Evolutionary conservation across 1,284 basidiomycete species (phyloP), one percentile per base, ranked within the genome.

Genomic region (Ganoderma sinense): DNA sequence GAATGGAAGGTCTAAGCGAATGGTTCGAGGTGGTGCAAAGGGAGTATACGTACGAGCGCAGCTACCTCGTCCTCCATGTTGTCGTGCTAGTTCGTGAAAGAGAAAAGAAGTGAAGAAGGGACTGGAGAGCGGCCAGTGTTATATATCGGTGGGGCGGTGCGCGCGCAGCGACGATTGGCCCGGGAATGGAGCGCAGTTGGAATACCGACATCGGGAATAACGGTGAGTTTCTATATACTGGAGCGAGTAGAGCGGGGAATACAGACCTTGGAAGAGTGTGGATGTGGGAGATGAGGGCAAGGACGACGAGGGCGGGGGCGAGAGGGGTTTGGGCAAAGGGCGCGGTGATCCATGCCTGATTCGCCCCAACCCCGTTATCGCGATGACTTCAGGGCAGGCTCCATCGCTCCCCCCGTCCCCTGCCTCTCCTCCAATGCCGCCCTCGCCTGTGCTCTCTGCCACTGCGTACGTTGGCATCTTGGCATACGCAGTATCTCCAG

Each of bases 31-130:
- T n/a, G n/a, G n/a, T n/a, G n/a, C n/a, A n/a, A 4, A 20, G 33
- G 5, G 41, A 29, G 5, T 56, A 45, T 39, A 77, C 79, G 69
- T 75, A 80, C 79, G 76, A 80, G 79, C 69, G 79, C 79, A 71
- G 79, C 78, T 66, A 80, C 78, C 64, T 80, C 79, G 74, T 80
- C 79, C 77, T 80, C 79, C 79, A 80, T 80, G 73, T 71, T 78
- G 74, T 73, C 72, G 72, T 73, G 73, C 73, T 71, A 72, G 75
- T 72, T 78, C 75, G 74, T 70, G 40, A 65, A 26, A 73, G 74
- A 69, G 73, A 62, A 64, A 69, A 69, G 71, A 66, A 62, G 74
- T 75, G 71, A 74, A 75, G 72, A 70, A 73, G 70, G 67, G 65
- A 69, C 69, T 75, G 70, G 72, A 68, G 23, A 31, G 45, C 23